These are phyloP conservation scores for Pichia terricola DNA, from an alignment of 1,139 yeast species.

Conservation along the genomic window DNA sequence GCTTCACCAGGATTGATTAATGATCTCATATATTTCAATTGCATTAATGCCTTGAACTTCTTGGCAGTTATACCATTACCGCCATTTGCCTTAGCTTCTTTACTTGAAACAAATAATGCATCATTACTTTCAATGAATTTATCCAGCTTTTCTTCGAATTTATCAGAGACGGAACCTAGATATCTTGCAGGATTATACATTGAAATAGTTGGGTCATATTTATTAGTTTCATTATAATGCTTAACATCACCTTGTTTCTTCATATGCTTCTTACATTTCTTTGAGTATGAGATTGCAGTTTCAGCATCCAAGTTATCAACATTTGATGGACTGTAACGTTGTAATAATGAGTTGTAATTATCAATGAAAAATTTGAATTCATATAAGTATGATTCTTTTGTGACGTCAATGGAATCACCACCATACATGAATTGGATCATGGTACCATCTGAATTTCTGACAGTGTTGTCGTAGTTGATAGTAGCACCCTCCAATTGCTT, in stretches of 20 bases:
- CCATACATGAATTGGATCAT: constrained; percentile 94
- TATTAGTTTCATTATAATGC: constrained; percentile 49
- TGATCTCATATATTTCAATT: constrained; percentile 95
- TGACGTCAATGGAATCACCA: constrained; percentile 93
- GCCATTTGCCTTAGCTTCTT: constrained; percentile 36
- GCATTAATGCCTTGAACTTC: constrained; percentile 95
- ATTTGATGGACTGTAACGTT: constrained; percentile 80
- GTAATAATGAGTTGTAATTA: constrained; percentile 77
- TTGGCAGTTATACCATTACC: constrained; percentile 63
- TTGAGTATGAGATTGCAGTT: constrained; percentile 67
- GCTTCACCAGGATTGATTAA: constrained; percentile 94
- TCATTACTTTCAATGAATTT: constrained; percentile 49
- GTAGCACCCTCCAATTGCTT: constrained; percentile 98
- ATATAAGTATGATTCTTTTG: constrained; percentile 88
- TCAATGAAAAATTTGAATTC: constrained; percentile 90
- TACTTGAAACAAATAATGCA: constrained; percentile 42
- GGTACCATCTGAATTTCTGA: constrained; percentile 92
- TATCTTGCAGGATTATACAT: constrained; percentile 81
- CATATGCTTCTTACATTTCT: constrained; percentile 68
- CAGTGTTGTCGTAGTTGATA: constrained; percentile 87
- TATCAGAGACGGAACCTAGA: constrained; percentile 89
- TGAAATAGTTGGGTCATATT: constrained; percentile 85
- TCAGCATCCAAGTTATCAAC: constrained; percentile 75
- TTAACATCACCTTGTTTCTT: constrained; percentile 58
- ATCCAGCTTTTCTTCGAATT: constrained; percentile 75